These are phyloP conservation scores for Casuarina equisetifolia DNA, from an alignment of 306 rosid species.

Conservation along the genomic window DNA sequence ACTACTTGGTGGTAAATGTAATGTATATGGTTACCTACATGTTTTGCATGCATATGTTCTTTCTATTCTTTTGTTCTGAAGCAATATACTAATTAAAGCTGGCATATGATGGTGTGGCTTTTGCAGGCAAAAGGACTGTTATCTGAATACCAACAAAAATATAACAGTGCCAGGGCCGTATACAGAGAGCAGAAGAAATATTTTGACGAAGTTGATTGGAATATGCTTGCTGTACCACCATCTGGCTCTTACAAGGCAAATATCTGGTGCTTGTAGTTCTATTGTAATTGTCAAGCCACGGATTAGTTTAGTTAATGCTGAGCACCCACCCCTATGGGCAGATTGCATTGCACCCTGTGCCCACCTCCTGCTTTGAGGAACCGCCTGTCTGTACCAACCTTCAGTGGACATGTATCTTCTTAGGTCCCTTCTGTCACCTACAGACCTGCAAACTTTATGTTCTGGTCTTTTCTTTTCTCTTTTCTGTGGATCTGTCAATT, in stretches of 20 bases:
- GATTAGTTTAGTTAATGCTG: too few relatives aligned
- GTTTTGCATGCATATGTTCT: constrained; percentile 1
- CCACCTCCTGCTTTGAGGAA: too few relatives aligned
- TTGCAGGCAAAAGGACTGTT: constrained; percentile 89
- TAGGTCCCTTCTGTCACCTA: too few relatives aligned
- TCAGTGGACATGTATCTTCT: too few relatives aligned
- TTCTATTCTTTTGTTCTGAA: too few relatives aligned
- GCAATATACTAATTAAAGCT: constrained; percentile 9
- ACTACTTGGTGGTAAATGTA: constrained; percentile 11
- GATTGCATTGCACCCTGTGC: too few relatives aligned
- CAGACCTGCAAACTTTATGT: too few relatives aligned
- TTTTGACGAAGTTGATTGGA: constrained; percentile 85
- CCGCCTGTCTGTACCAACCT: too few relatives aligned
- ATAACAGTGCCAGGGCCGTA: constrained; percentile 91
- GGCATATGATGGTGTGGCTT: constrained; percentile 35
- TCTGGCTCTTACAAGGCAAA: constrained; percentile 81
- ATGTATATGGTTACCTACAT: constrained; percentile 10
- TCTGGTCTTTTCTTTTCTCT: too few relatives aligned
- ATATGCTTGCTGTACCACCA: constrained; percentile 95
- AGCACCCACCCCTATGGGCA: too few relatives aligned
- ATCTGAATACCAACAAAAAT: constrained; percentile 91
- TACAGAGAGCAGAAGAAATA: constrained; percentile 91
- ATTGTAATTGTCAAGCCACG: constrained; percentile 5
- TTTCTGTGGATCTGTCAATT: too few relatives aligned
- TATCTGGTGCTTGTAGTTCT: constrained; percentile 28